Conservation (phyloP, 2,329 filamentous ascomycete species). For the Arthrobotrys megalospora region DNA sequence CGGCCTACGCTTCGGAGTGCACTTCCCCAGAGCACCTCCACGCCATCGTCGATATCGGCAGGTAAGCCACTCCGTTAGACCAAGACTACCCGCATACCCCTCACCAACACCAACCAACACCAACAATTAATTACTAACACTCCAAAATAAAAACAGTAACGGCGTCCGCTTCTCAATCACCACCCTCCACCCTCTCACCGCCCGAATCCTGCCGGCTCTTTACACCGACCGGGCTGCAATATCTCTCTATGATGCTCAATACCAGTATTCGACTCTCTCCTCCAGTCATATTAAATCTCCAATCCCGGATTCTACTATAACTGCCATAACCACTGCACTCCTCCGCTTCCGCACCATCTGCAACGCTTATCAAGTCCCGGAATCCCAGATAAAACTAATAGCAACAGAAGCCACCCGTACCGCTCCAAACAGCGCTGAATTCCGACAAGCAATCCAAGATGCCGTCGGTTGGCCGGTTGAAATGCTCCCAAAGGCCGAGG, state of each 20-base stretch:
- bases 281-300: slow-evolving; percentile 64
- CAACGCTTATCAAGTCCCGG: slow-evolving; percentile 77
- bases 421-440: slow-evolving; percentile 79
- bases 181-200: slow-evolving; percentile 78
- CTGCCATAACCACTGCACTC: slow-evolving; percentile 77
- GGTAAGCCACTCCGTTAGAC: slow-evolving; percentile 19
- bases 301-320: slow-evolving; percentile 75
- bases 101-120: background rate
- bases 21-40: slow-evolving; percentile 44
- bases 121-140: background rate
- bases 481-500: slow-evolving; percentile 82
- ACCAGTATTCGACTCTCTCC: slow-evolving; percentile 69
- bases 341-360: slow-evolving; percentile 81
- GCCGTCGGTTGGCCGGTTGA: slow-evolving; percentile 78
- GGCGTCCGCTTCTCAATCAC: slow-evolving; percentile 94
- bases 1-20: slow-evolving; percentile 39
- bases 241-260: slow-evolving; percentile 87
- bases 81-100: background rate
- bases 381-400: slow-evolving; percentile 78
- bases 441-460: slow-evolving; percentile 76
- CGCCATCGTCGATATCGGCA: slow-evolving; percentile 58
- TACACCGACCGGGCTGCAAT: slow-evolving; percentile 85
- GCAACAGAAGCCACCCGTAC: slow-evolving; percentile 91
- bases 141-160: slow-evolving; percentile 67
- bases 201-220: slow-evolving; percentile 81